Conservation (phyloP, 306 rosid species). For the Cucumis cinereus region DNA sequence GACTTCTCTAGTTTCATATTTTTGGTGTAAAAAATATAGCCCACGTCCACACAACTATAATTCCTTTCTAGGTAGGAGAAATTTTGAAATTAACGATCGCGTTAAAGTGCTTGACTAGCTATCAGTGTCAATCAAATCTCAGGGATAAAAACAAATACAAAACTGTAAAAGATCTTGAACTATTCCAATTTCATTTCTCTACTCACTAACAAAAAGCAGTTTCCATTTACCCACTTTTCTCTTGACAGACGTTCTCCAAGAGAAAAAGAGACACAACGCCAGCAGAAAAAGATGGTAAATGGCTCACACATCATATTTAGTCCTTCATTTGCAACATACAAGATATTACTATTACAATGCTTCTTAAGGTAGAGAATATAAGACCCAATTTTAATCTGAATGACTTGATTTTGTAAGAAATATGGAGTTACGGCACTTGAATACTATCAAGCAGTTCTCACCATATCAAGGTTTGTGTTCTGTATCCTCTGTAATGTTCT, state of each 20-base stretch:
- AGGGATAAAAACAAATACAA: not conserved
- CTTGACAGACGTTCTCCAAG: not conserved
- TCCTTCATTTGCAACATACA: conserved; percentile 1
- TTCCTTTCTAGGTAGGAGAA: not conserved
- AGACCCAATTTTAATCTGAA: conserved; percentile 13
- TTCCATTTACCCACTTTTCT: conserved; percentile 1
- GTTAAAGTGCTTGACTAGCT: not conserved
- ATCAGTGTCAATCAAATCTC: not conserved
- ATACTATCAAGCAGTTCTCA: conserved; percentile 15
- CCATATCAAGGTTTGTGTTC: conserved; percentile 15
- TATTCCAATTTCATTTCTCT: not conserved
- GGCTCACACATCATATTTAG: conserved; percentile 4
- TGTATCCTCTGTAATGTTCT: conserved; percentile 10
- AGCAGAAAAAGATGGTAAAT: not conserved
- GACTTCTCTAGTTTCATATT: not conserved
- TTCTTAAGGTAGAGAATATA: not conserved
- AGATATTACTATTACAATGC: not conserved
- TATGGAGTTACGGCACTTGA: conserved; percentile 6
- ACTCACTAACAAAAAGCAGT: not conserved
- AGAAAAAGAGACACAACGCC: not conserved
- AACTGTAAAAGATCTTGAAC: not conserved
- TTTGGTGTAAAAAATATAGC: not conserved
- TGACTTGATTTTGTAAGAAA: conserved; percentile 23
- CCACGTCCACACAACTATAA: not conserved
- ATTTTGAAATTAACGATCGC: not conserved